Evolutionary conservation across 2,329 filamentous ascomycete species (phyloP).

Genomic region (Knoxdaviesia proteae): DNA sequence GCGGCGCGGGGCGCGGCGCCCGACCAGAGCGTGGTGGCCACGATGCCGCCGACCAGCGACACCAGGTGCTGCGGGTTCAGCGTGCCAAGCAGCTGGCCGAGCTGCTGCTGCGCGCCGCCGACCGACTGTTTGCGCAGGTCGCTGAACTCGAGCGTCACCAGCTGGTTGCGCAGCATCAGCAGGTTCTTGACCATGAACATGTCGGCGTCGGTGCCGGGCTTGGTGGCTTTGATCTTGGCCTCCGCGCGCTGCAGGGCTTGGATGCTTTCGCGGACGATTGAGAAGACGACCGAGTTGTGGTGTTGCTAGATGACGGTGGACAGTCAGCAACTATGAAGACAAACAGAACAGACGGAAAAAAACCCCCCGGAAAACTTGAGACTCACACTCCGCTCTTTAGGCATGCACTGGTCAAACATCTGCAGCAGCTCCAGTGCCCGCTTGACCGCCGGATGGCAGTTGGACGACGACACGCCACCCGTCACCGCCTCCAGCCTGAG

Average conservation of each 20-base stretch:
- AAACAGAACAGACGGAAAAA: conserved; percentile 5
- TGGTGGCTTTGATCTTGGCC: conserved; percentile 42
- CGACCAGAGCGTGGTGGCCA: conserved; percentile 25
- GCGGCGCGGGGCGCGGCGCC: conserved; percentile 6
- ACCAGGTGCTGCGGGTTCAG: conserved; percentile 35
- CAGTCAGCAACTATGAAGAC: no score
- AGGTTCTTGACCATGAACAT: conserved; percentile 91
- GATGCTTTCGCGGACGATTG: conserved; percentile 78
- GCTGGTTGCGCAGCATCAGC: conserved; percentile 84
- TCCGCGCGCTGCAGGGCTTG: conserved; percentile 63
- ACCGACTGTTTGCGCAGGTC: conserved; percentile 32
- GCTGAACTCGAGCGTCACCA: conserved; percentile 86
- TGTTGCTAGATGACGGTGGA: conserved; percentile 17
- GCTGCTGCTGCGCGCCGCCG: conserved; percentile 34
- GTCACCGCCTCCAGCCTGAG: conserved; percentile 29
- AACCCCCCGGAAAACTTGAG: conserved; percentile 2
- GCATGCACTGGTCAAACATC: conserved; percentile 44
- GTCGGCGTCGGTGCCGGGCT: conserved; percentile 47
- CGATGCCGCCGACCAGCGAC: conserved; percentile 35
- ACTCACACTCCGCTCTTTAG: conserved; percentile 40
- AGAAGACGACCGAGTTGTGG: conserved; percentile 35
- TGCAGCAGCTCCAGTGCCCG: conserved; percentile 35
- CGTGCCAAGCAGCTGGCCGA: conserved; percentile 43
- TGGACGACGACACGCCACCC: conserved; percentile 29
- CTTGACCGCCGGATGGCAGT: conserved; percentile 36